A percentile compares a stretch with the other conserved stretches of the same genome.
These are phyloP conservation scores for Carex parvula DNA, from an alignment of 176 grass and related monocot genomes.

Conservation along the genomic window DNA sequence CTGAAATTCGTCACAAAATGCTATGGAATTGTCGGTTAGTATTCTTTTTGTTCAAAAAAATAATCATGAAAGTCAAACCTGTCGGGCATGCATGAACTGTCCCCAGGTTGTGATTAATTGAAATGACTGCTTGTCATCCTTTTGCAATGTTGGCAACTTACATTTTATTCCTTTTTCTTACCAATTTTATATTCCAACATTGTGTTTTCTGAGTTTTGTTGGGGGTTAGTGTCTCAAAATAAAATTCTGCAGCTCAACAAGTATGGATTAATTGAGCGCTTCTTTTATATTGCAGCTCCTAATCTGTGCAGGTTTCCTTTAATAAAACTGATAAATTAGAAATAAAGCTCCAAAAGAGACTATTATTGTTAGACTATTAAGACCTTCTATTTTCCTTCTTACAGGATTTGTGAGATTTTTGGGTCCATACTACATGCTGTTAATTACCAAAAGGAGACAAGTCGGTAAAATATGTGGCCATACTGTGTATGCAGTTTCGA, in stretches of 20 bases:
- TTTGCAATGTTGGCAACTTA: constrained; percentile 2
- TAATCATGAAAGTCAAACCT: constrained; percentile 1
- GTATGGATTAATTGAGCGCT: not conserved
- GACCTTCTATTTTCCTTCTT: constrained; percentile 1
- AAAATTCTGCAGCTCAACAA: not conserved
- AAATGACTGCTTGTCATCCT: constrained; percentile 1
- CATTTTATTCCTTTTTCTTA: constrained; percentile 30
- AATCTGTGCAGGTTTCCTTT: not conserved
- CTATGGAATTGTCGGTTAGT: constrained; percentile 83
- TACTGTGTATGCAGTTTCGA: constrained; percentile 69
- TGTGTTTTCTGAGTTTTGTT: not conserved
- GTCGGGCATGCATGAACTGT: not conserved
- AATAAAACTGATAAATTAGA: not conserved
- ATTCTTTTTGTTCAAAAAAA: not conserved
- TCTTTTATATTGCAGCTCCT: not conserved
- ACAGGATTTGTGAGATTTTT: constrained; percentile 92
- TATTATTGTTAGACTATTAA: not conserved
- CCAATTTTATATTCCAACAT: constrained; percentile 32
- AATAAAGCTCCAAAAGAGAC: not conserved
- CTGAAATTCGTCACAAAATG: constrained; percentile 92
- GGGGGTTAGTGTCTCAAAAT: not conserved
- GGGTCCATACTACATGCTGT: constrained; percentile 92
- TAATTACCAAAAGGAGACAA: constrained; percentile 93
- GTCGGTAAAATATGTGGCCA: constrained; percentile 84
- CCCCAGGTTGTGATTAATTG: not conserved